These are phyloP conservation scores for Magnolia officinalis DNA, from an alignment of 164 flowering plant species.

Conservation along the genomic window DNA sequence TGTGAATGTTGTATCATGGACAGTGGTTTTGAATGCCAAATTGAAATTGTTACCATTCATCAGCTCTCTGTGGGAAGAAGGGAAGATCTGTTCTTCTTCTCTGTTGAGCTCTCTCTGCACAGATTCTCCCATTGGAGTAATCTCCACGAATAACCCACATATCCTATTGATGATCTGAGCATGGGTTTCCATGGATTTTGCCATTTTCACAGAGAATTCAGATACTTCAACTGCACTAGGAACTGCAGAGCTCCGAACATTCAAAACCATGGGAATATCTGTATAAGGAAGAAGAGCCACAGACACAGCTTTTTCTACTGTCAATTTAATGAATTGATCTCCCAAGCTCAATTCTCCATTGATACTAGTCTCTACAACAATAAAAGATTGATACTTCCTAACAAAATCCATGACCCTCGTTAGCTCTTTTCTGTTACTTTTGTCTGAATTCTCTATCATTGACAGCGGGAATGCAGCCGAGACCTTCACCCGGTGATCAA, in stretches of 20 bases:
- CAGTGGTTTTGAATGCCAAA: conserved; percentile 4
- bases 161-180: conserved; percentile 13
- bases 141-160: conserved; percentile 28
- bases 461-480: conserved; percentile 31
- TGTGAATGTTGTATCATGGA: conserved; percentile 9
- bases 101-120: conserved; percentile 22
- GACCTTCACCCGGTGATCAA: conserved; percentile 28
- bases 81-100: conserved; percentile 28
- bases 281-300: conserved; percentile 23
- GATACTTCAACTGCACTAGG: conserved; percentile 27
- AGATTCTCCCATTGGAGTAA: conserved; percentile 23
- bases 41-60: conserved; percentile 13
- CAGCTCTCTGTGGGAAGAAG: conserved; percentile 40
- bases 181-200: conserved; percentile 15
- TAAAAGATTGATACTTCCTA: conserved; percentile 26
- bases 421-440: conserved; percentile 18
- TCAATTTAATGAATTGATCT: conserved; percentile 26
- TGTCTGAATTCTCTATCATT: conserved; percentile 24
- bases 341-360: conserved; percentile 30
- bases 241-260: conserved; percentile 25
- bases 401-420: conserved; percentile 21
- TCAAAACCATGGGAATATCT: conserved; percentile 33
- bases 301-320: conserved; percentile 24
- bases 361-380: conserved; percentile 27
- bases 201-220: conserved; percentile 21